These are phyloP conservation scores for Fusarium burgessii DNA, from an alignment of 2,329 filamentous ascomycete genomes.

Conservation along the genomic window DNA sequence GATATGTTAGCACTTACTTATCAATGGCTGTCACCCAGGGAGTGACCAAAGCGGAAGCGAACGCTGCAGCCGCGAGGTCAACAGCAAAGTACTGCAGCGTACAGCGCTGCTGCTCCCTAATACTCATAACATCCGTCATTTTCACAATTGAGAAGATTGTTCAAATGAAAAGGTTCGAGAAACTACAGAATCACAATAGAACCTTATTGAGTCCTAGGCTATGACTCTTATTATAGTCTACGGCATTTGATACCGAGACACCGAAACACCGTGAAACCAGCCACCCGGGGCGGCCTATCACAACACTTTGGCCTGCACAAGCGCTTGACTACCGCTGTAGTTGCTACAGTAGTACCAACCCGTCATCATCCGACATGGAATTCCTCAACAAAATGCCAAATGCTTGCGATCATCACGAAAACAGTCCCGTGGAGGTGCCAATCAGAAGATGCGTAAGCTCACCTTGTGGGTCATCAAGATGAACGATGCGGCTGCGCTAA, in stretches of 20 bases:
- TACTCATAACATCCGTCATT: slow-evolving; percentile 44
- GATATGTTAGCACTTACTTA: slow-evolving; percentile 26
- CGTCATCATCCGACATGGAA: slow-evolving; percentile 14
- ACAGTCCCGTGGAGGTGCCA: not conserved
- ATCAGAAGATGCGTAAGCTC: slow-evolving; percentile 4
- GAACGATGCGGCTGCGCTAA: slow-evolving; percentile 27
- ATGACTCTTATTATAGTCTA: slow-evolving; percentile 24
- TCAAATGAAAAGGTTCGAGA: not conserved
- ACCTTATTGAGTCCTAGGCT: not conserved
- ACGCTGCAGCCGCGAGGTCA: slow-evolving; percentile 38
- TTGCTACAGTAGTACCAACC: not conserved
- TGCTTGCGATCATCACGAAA: slow-evolving; percentile 31
- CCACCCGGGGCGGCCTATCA: slow-evolving; percentile 12
- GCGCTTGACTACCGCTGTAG: not conserved
- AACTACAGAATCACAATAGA: not conserved
- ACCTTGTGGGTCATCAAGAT: slow-evolving; percentile 24
- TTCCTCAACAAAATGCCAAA: slow-evolving; percentile 30
- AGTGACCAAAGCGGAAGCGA: slow-evolving; percentile 44
- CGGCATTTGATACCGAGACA: slow-evolving; percentile 5
- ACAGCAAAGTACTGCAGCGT: slow-evolving; percentile 44
- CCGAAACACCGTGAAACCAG: slow-evolving; percentile 19
- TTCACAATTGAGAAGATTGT: not conserved
- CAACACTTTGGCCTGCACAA: not conserved
- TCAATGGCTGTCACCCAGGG: slow-evolving; percentile 46
- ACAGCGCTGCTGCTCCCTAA: slow-evolving; percentile 40